Conservation (phyloP, 1,284 basidiomycete species). For the Sanguinoderma infundibulare region DNA sequence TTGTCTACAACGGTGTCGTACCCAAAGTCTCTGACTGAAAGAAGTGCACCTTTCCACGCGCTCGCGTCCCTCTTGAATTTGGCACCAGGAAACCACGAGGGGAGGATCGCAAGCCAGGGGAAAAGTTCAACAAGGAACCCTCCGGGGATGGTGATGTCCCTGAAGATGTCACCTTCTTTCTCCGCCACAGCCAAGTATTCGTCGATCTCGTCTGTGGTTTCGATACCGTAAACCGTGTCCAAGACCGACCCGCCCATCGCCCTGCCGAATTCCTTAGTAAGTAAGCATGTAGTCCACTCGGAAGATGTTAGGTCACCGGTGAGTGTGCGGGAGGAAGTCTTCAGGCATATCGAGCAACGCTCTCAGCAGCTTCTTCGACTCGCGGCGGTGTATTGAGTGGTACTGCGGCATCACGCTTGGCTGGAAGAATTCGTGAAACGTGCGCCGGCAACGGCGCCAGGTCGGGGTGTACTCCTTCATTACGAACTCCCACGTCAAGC, state of each 20-base stretch:
- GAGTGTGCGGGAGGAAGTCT: constrained; percentile 8
- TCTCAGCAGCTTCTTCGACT: constrained; percentile 7
- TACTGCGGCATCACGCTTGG: constrained; percentile 9
- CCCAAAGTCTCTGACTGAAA: constrained; percentile 4
- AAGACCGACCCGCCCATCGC: constrained; percentile 34
- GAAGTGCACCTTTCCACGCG: constrained; percentile 8
- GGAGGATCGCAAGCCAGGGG: constrained; percentile 18
- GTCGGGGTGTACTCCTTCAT: constrained; percentile 8
- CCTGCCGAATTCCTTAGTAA: constrained; percentile 9
- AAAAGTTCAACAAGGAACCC: constrained; percentile 25
- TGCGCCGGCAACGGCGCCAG: constrained; percentile 15
- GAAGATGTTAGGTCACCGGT: constrained; percentile 3
- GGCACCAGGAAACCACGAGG: constrained; percentile 25
- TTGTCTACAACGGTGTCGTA: constrained; percentile 9
- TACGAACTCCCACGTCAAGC: constrained; percentile 14
- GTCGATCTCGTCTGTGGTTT: constrained; percentile 30
- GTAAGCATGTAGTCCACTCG: not conserved
- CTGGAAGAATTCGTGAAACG: constrained; percentile 19
- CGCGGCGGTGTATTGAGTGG: not conserved
- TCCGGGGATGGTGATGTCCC: constrained; percentile 14
- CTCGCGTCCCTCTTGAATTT: constrained; percentile 14
- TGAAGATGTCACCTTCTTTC: constrained; percentile 5
- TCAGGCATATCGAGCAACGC: constrained; percentile 7
- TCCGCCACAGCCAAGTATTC: constrained; percentile 8
- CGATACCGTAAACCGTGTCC: constrained; percentile 36